Base-by-base conservation (phyloP, 176 grass and related monocot genomes). In the Bolboschoenus planiculmis region DNA sequence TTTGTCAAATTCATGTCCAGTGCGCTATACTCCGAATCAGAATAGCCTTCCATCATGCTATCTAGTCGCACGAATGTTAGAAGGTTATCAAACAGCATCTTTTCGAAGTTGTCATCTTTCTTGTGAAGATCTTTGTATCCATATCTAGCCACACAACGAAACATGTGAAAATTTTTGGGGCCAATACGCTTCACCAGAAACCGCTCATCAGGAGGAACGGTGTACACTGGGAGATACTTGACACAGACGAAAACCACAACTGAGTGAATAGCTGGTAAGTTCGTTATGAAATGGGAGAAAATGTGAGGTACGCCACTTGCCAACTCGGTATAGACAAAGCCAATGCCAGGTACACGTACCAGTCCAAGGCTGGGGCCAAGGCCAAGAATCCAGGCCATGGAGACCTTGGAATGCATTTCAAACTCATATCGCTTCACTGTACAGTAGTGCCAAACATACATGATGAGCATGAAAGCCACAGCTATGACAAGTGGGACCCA, bases 141-240 rank as follows among this genome's bases (percentile, higher is more conserved):
- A 8, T 99, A 99, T 81, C 96, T 84, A 9, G 86, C 91, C 18
- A 99, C 85, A 2, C 96, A 99, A 0, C 96, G 90, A 82, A 99
- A 99, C 83, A 98, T 98, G 85, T 95, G 92, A 89, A 91, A 98
- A 78, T 86, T 91, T 87, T 90, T 95, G 0, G 92, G 96, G 23
- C 96, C 96, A n/a, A 98, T 98, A 81, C 96, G 34, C 84, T 86
- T 80, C 5, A 98, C 96, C 34, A 98, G 56, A 81, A 98, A 93
- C 79, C 92, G 80, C 60, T 98, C 96, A n/a, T 98, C 96, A 13
- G 56, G 33, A 0, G 96, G 96, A 14, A 98, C 96, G 0, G 92
- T 98, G 78, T 98, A 98, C 37, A 98, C 96, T 0, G 96, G 96
- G 5, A 98, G 92, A 78, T 98, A 98, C 86, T 98, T 98, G 81